Evolutionary conservation across 768 basidiomycete species (phyloP).

Genomic region (Phaeotremella fagi): DNA sequence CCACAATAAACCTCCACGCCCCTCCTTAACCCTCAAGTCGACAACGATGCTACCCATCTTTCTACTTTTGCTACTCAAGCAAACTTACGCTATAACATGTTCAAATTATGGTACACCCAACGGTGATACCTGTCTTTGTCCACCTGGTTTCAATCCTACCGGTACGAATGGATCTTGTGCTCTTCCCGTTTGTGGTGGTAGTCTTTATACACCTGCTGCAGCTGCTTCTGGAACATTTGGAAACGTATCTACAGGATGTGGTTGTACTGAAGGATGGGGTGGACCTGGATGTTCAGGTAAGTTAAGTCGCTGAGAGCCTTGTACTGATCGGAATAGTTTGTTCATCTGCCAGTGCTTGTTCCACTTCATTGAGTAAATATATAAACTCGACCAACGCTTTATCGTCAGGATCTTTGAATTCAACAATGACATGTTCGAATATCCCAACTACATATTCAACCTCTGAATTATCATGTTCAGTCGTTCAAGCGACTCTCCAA

Average conservation of each 20-base stretch:
- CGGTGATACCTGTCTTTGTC: constrained; percentile 66
- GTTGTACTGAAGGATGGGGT: constrained; percentile 69
- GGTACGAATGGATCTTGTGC: constrained; percentile 14
- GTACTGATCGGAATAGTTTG: constrained; percentile 56
- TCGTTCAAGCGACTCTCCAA: constrained; percentile 78
- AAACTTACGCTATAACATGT: constrained; percentile 52
- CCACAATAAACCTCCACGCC: neutral
- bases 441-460: constrained; percentile 67
- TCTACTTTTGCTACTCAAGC: neutral
- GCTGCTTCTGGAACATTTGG: constrained; percentile 55
- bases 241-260: constrained; percentile 68
- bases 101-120: constrained; percentile 62
- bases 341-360: constrained; percentile 62
- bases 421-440: constrained; percentile 69
- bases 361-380: constrained; percentile 51
- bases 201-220: constrained; percentile 58
- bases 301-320: constrained; percentile 6
- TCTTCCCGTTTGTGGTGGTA: constrained; percentile 68
- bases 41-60: neutral
- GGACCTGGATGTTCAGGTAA: constrained; percentile 52
- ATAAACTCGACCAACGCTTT: constrained; percentile 50
- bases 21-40: neutral
- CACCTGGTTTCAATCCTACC: constrained; percentile 60
- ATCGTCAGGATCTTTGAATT: constrained; percentile 50
- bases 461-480: constrained; percentile 77